Base-by-base conservation (phyloP, 345 rosid genomes). In the Eucalyptus erythrocorys region DNA sequence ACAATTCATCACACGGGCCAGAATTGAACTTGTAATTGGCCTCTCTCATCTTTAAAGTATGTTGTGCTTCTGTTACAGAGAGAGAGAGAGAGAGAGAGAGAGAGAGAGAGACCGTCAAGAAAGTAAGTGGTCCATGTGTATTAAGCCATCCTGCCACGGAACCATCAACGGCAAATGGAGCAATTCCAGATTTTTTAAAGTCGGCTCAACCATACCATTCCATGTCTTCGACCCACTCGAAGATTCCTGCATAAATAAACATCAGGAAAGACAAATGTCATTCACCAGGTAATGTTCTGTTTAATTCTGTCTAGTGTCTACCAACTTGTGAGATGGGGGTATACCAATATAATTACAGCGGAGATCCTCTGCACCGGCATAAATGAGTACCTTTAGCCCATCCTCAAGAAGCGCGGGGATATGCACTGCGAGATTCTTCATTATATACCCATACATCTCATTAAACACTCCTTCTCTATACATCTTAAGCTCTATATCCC, bases 321-420 rank as follows among this genome's bases (percentile, higher is more conserved):
- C 13, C 13, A 40, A 45, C 49, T 57, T n/a, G 16, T 49, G 6
- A 6, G n/a, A 48, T 71, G 1, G 47, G 37, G 30, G 71, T 92
- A 89, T 87, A 95, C 99, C 98, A 37, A 98, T 94, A 97, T 98
- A 97, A 91, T 97, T 98, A 92, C 99, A 98, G 40, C 94, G 90
- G 59, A 98, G 95, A 90, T 97, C 99, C 66, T 97, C 91, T 55
- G 94, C 99, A 85, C 99, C 97, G 1, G 96, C 99, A 80, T 96
- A 97, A 66, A 95, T 86, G 37, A 98, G 98, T 82, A 91, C 92
- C 85, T 85, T 91, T 87, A 95, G 93, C 82, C 99, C 97, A 89
- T 93, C 96, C 49, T 93, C 94, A 9, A 96, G 95, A 49, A 98
- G 95, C 27, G 86, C 85, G 5, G 99, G 99, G 85, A 98, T 96